Base-by-base conservation (phyloP, 2,329 filamentous ascomycete species). In the Knufia fluminis region DNA sequence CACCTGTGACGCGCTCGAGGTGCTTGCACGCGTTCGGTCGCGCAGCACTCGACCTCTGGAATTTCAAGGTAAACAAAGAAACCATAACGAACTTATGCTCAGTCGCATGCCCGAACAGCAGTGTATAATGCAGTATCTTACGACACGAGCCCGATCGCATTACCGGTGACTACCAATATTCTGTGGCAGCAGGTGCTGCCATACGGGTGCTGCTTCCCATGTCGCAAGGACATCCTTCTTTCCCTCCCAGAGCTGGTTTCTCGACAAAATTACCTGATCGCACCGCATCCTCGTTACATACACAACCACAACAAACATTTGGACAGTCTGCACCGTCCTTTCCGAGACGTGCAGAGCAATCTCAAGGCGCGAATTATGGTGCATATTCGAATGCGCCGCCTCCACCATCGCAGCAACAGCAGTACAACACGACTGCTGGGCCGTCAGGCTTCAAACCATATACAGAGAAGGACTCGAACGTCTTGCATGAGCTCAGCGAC, bases 401-500 rank as follows among this genome's bases (percentile, higher is more conserved):
- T 24, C 46, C 33, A 32, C 53, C 60, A 16, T 62, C 69, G 48
- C 66, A 64, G 50, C 65, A 68, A 52, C 66, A 69, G 48, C 66
- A 69, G 66, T 67, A 46, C n/a, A 50, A 64, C 67, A 49, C 60
- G 66, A 33, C 68, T 70, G 57, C 66, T 68, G 68, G 69, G 56
- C 53, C 65, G 46, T 55, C 61, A 43, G 49, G 52, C n/a, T 49
- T 56, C 54, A 52, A 59, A 62, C 74, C 63, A 60, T 67, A 58
- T 57, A 70, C 63, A 64, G 70, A 61, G 64, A 71, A 64, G 62
- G 69, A 63, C 65, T 66, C 60, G 57, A 78, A 65, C 64, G 69
- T 70, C 31, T 61, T 82, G 42, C 75, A 72, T 44, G 68, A 74
- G 38, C 66, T 97, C 58, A 83, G 81, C 17, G 90, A 96, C 62